phyloP scores from a whole-genome alignment of 352 stramenopile species.

The Phytophthora rubi region DNA sequence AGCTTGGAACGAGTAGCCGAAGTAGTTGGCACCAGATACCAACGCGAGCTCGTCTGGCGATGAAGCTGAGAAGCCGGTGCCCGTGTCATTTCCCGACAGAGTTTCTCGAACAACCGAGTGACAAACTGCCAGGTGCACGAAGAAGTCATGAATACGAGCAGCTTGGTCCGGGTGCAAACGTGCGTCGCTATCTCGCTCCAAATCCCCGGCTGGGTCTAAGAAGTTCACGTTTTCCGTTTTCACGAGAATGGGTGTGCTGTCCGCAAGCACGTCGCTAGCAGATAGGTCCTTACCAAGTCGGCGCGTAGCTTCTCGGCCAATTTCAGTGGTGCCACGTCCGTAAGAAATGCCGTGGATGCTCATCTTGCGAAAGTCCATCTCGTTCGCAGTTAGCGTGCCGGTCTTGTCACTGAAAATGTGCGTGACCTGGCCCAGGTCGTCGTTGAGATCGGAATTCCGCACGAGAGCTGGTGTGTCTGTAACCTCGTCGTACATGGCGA shows the following conservation, averaged over 20 bases:
- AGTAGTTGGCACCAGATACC: constrained; percentile 81
- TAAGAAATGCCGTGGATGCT: constrained; percentile 85
- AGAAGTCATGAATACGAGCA: constrained; percentile 81
- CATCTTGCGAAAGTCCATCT: constrained; percentile 92
- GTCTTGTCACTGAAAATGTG: constrained; percentile 92
- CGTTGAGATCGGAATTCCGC: constrained; percentile 86
- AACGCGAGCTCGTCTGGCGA: constrained; percentile 85
- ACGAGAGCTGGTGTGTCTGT: constrained; percentile 83
- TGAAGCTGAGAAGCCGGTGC: constrained; percentile 74
- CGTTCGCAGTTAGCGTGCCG: constrained; percentile 84
- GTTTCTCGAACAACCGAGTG: constrained; percentile 88
- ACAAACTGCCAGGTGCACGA: constrained; percentile 83
- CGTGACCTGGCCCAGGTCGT: constrained; percentile 88
- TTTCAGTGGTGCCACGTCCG: constrained; percentile 83
- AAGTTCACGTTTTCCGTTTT: constrained; percentile 85
- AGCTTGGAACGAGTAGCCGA: constrained; percentile 79
- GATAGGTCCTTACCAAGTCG: constrained; percentile 80
- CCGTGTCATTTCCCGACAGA: constrained; percentile 41
- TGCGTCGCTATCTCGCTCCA: constrained; percentile 58
- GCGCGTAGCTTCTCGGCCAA: constrained; percentile 75
- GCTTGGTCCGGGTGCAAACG: constrained; percentile 57
- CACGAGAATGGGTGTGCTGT: constrained; percentile 58
- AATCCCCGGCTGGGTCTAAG: constrained; percentile 74
- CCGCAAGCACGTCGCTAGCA: constrained; percentile 73
- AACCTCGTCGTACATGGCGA: constrained; percentile 85